Evolutionary conservation across 192 early-diverging fungal species (phyloP), one percentile per base, ranked within the genome.

Genomic region (Spizellomyces punctatus): DNA sequence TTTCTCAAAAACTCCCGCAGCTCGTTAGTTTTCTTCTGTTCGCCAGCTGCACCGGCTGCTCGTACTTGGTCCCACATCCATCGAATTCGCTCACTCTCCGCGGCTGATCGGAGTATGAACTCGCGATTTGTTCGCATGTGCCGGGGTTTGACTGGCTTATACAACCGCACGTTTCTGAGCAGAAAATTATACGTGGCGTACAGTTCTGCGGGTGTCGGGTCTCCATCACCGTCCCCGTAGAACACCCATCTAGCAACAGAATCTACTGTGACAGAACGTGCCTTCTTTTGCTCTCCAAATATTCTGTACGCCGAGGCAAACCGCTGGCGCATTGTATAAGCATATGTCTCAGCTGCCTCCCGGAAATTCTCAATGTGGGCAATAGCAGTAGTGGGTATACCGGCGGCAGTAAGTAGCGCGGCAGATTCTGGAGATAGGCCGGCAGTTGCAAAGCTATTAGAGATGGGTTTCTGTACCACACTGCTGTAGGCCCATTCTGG

Each of bases 51-150:
- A 6, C 42, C 58, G n/a, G 55, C 41, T 10, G 27, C 44, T 19
- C 69, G 69, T 47, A 77, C 47, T 45, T 83, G 75, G 10, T 68
- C 63, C 67, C 66, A 64, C 21, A 79, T 9, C 81, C 81, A 83
- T 5, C 41, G n/a, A 41, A 80, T 46, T 2, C 68, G 62, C 12
- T 69, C 55, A 2, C 75, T 75, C 55, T 80, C 81, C 8, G 57
- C 56, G 44, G 16, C 8, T 10, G 22, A 36, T 8, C 64, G 61
- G 8, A 76, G 55, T 10, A 17, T n/a, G 59, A 82, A 82, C 22
- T 69, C 67, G 5, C 58, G 56, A 8, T 41, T 16, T 43, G 12
- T 9, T n/a, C 57, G 42, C 27, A 69, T 61, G 8, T 27, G 27
- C 6, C 45, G 16, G 36, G 57, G 46, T 5, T 52, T 57, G 19